A percentile compares a stretch with the other conserved stretches of the same genome.
Conservation (phyloP, 164 flowering plant genomes). For the Magnolia kwangsiensis region DNA sequence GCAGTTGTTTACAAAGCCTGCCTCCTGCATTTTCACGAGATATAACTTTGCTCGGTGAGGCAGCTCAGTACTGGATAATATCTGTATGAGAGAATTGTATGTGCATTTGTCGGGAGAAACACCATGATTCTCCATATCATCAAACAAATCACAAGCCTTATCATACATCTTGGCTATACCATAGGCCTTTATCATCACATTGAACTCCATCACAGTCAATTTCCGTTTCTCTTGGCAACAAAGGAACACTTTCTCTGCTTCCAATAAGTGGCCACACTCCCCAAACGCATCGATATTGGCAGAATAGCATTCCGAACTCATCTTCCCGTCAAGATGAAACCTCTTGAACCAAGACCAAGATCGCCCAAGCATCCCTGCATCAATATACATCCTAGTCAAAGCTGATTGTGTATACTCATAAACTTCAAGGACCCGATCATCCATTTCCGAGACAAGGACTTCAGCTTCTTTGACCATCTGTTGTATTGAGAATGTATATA, state of each 20-base stretch:
- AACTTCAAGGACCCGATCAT: conserved; percentile 54
- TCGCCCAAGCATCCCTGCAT: conserved; percentile 61
- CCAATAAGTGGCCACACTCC: conserved; percentile 58
- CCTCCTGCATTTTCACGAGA: conserved; percentile 66
- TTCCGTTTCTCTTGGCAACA: conserved; percentile 52
- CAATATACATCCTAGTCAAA: conserved; percentile 82
- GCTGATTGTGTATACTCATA: conserved; percentile 91
- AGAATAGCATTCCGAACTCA: conserved; percentile 85
- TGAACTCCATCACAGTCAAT: conserved; percentile 60
- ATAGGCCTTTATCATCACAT: conserved; percentile 96
- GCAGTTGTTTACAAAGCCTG: conserved; percentile 59
- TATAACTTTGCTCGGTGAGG: conserved; percentile 54
- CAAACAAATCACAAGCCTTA: conserved; percentile 66
- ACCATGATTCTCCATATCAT: conserved; percentile 55
- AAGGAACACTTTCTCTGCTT: conserved; percentile 73
- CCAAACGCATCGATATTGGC: conserved; percentile 96
- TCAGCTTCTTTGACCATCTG: conserved; percentile 78
- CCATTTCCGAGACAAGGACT: conserved; percentile 69
- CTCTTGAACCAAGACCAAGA: conserved; percentile 88
- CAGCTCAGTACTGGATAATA: conserved; percentile 61
- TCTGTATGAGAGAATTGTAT: conserved; percentile 70
- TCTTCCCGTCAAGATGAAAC: conserved; percentile 59
- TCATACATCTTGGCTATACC: conserved; percentile 61
- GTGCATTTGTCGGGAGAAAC: conserved; percentile 74
- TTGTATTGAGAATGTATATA: conserved; percentile 82